Base-by-base conservation (phyloP, 192 early-diverging fungal genomes). In the Coemansia sp. region DNA sequence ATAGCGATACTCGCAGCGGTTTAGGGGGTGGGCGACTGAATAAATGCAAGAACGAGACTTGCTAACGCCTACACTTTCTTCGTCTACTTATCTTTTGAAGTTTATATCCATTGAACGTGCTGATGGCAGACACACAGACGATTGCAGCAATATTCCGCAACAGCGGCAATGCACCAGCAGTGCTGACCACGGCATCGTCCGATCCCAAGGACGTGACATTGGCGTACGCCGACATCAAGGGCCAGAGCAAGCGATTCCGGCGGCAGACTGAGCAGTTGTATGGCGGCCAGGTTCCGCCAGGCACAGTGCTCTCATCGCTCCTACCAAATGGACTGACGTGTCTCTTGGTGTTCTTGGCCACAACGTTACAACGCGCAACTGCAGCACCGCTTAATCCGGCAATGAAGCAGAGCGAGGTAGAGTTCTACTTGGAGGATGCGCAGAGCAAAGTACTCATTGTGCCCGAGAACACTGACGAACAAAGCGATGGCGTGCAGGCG, bases 401-500 rank as follows among this genome's bases (percentile, higher is more conserved):
- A 5, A 86, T 89, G 70, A 86, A 84, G 19, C 76, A 86, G 50
- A 78, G 85, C 24, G 92, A 93, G 73, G 80, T 91, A 43, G 85
- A 84, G 43, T 91, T 90, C 70, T 91, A 92, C 54, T 62, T 93
- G 14, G 80, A 92, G 21, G 90, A 91, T 68, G 84, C 90, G n/a
- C 63, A 82, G 54, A 69, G 75, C 45, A 82, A 79, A 17, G 75
- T 86, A 21, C 69, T 93, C 19, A 84, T 93, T 49, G 84, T 91
- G 10, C 86, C 88, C 3, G 71, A 76, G 29, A 87, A 82, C 17
- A 72, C 73, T 10, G 67, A 67, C 1, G 72, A 84, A 45, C 68
- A 81, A 12, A 74, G 73, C 66, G 73, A 84, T n/a, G 87, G 87
- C 32, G 76, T 87, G 10, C 60, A 72, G 51, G 88, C 87, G 23